A percentile compares a stretch with the other conserved stretches of the same genome.
Evolutionary conservation across 441 rosid genomes (phyloP).

Genomic region (Metrosideros polymorpha): DNA sequence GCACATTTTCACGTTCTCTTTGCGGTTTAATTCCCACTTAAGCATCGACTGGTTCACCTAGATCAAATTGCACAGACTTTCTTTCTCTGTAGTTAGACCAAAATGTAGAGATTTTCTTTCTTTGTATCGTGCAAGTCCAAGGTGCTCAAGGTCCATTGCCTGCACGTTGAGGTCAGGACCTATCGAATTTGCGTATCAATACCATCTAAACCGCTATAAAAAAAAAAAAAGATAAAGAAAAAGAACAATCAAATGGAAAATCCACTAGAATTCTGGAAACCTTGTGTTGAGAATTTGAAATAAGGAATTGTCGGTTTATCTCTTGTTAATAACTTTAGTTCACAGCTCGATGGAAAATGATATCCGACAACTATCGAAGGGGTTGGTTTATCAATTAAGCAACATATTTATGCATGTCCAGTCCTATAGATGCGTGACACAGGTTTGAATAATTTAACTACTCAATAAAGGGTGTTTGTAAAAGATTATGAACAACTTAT

Average conservation of each 20-base stretch:
- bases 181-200: neutral
- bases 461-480: neutral
- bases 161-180: too few relatives aligned
- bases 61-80: too few relatives aligned
- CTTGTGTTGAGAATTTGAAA: neutral
- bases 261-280: neutral
- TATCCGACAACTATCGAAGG: neutral
- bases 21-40: too few relatives aligned
- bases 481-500: accelerated
- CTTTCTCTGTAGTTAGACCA: too few relatives aligned
- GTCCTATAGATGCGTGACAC: accelerated
- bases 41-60: neutral
- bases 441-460: too few relatives aligned
- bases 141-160: neutral
- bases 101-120: neutral
- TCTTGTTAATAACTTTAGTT: neutral
- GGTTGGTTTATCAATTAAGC: neutral
- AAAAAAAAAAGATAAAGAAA: accelerated
- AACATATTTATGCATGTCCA: too few relatives aligned
- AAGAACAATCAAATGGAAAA: neutral
- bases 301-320: neutral
- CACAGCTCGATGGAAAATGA: neutral
- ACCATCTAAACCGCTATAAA: neutral
- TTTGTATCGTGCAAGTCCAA: neutral
- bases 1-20: neutral